Base-by-base conservation (phyloP, 2,329 filamentous ascomycete genomes). In the Macrophomina tecta region DNA sequence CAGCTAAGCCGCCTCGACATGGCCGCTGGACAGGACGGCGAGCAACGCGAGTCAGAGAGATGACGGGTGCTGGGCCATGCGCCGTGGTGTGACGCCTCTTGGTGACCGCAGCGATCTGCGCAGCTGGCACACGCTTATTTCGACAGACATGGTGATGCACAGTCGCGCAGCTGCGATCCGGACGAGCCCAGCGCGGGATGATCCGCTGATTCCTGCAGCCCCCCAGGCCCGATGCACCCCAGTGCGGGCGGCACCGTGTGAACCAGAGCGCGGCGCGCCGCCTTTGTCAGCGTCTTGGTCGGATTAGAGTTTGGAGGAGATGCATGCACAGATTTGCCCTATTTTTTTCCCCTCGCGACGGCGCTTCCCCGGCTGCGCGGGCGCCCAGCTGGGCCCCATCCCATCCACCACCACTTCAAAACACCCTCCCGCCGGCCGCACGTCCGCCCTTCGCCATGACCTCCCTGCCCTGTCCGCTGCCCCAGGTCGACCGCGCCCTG, bases 401-500 rank as follows among this genome's bases (percentile, higher is more conserved):
- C 23, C 53, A 23, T n/a, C 42, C 38, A 45, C 16, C 42, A 16
- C 42, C 11, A 45, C 42, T 45, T 16, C 42, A 45, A 9, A 45
- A 45, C 42, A 45, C 42, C 30, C 30, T 36, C 28, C 48, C 63
- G 30, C 9, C 63, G 40, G 53, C 53, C 16, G 14, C 63, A 36
- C 23, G 23, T 23, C 23, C 23, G 23, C 23, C 23, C 23, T 23
- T 23, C 23, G 23, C 63, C 52, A 65, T 46, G 53, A 38, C 45
- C 12, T 49, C 42, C 11, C 42, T 65, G n/a, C 63, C 71, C n/a
- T 80, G 77, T 64, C 78, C 78, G 18, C 73, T 80, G 18, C 70
- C 77, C 32, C 74, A 77, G 63, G 74, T 80, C 36, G 76, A 79
- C 65, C 73, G 70, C 30, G 74, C 74, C 12, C 68, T 80, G 8